Conservation (phyloP, 2,329 filamentous ascomycete species). For the Colletotrichum musicola region DNA sequence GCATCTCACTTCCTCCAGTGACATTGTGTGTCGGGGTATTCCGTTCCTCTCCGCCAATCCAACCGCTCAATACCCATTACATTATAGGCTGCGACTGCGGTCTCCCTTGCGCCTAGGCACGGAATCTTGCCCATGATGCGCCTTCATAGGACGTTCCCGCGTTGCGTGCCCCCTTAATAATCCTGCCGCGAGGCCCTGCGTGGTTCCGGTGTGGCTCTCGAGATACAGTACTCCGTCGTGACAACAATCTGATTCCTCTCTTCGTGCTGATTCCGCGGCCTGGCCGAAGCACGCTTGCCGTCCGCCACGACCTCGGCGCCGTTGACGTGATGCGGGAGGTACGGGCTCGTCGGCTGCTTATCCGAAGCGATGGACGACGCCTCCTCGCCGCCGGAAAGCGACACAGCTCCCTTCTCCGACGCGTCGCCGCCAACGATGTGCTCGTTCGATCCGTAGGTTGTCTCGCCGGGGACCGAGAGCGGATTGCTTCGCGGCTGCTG, state of each 20-base stretch:
- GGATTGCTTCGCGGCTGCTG: constrained; percentile 2
- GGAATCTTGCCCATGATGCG: background rate
- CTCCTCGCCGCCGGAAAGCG: constrained; percentile 7
- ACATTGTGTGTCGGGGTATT: no score
- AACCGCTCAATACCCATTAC: no score
- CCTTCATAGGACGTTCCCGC: no score
- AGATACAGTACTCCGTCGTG: constrained; percentile 22
- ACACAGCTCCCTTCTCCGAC: background rate
- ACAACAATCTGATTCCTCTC: constrained; percentile 14
- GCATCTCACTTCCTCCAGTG: no score
- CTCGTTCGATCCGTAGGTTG: constrained; percentile 13
- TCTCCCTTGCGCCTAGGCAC: no score
- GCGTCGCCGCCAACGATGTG: constrained; percentile 13
- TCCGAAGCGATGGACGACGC: background rate
- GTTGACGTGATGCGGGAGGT: background rate
- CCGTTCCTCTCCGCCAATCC: no score
- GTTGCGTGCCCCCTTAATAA: background rate
- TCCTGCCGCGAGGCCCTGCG: background rate
- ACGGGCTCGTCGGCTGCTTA: background rate
- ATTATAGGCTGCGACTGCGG: no score
- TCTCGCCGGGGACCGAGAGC: constrained; percentile 16
- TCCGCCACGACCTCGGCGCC: background rate
- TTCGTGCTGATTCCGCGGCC: background rate
- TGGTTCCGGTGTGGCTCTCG: background rate
- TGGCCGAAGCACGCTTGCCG: background rate